Conservation (phyloP, 345 rosid genomes). For the Eucalyptus albens region DNA sequence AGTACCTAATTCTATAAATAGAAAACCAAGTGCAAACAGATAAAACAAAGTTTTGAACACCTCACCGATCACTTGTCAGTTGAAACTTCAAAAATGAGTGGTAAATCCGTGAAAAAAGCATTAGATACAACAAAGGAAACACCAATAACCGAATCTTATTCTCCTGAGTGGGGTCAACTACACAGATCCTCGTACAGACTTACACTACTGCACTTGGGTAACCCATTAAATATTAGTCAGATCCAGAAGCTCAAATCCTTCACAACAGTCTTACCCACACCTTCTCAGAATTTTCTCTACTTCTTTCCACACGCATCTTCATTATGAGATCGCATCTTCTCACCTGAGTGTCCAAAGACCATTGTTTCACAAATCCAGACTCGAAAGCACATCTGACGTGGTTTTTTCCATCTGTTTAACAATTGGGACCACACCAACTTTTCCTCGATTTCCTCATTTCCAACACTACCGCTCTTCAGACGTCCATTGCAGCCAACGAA, state of each 20-base stretch:
- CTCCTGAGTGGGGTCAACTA: background rate
- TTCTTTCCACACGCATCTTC: background rate
- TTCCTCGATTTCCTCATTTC: background rate
- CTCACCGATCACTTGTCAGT: background rate
- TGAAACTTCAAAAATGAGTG: background rate
- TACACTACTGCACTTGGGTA: background rate
- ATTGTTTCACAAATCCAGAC: background rate
- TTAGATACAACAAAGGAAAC: background rate
- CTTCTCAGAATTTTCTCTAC: background rate
- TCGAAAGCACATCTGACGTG: background rate
- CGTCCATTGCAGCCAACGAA: background rate
- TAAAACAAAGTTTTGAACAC: background rate
- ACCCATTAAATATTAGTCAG: background rate
- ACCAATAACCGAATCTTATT: background rate
- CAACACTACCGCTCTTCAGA: background rate
- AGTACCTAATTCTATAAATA: background rate
- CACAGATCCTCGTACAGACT: background rate
- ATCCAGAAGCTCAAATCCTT: background rate
- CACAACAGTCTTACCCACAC: background rate
- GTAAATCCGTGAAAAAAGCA: background rate
- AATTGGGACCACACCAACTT: background rate
- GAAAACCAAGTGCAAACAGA: background rate
- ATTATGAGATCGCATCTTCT: background rate
- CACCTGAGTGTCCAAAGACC: background rate
- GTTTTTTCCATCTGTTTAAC: background rate